A percentile compares a stretch with the other conserved stretches of the same genome.
phyloP scores from a whole-genome alignment of 2,329 filamentous ascomycete genomes.

The Pyrenophora teres region DNA sequence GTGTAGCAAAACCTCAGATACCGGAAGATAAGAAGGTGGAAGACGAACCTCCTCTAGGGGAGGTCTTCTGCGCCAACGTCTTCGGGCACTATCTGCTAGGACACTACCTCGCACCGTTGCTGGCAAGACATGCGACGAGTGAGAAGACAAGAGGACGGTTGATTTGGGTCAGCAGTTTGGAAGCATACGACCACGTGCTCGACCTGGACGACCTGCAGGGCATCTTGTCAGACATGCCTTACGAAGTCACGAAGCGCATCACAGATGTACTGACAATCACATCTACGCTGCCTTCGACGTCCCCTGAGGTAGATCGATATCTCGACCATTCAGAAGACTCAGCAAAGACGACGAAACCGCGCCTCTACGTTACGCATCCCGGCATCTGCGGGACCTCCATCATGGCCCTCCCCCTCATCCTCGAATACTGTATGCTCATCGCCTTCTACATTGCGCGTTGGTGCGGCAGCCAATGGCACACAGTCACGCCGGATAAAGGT shows the following conservation, averaged over 20 bases:
- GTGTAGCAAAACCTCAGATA: conserved; percentile 60
- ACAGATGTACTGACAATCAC: conserved; percentile 84
- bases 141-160: conserved; percentile 63
- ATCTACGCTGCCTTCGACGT: conserved; percentile 66
- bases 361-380: conserved; percentile 80
- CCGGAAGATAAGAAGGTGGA: conserved; percentile 31
- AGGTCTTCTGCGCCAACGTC: conserved; percentile 88
- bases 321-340: conserved; percentile 19
- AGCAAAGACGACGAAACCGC: conserved; percentile 52
- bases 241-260: conserved; percentile 86
- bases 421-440: conserved; percentile 70
- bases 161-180: conserved; percentile 86
- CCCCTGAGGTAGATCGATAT: conserved; percentile 49
- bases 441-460: conserved; percentile 73
- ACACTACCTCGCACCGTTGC: conserved; percentile 77
- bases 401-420: conserved; percentile 71
- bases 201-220: conserved; percentile 76
- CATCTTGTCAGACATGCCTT: conserved; percentile 65
- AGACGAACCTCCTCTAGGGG: conserved; percentile 69
- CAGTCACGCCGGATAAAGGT: conserved; percentile 73
- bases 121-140: conserved; percentile 56
- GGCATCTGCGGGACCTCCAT: conserved; percentile 85
- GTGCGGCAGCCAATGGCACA: conserved; percentile 88
- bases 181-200: conserved; percentile 65
- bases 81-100: conserved; percentile 94